These are phyloP conservation scores for Mikania micrantha DNA, from an alignment of 129 eudicot genomes.

Conservation along the genomic window DNA sequence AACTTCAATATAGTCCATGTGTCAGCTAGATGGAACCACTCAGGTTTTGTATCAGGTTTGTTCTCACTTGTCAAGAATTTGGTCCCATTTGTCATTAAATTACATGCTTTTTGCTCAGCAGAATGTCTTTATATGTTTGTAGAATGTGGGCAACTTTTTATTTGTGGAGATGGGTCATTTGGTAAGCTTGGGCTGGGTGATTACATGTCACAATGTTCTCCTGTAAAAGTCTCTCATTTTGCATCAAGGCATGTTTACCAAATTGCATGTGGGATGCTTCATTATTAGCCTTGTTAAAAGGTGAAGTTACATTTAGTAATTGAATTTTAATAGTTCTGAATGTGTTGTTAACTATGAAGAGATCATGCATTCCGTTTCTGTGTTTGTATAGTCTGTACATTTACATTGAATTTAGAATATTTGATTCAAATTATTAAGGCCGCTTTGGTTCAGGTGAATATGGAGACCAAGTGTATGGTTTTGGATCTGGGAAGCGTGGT, in stretches of 20 bases:
- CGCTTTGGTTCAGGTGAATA: constrained; percentile 24
- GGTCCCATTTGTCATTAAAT: not conserved
- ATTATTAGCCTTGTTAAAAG: constrained; percentile 59
- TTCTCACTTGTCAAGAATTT: not conserved
- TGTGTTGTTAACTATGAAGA: not conserved
- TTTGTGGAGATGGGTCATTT: constrained; percentile 96
- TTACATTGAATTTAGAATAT: not conserved
- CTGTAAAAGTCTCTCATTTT: constrained; percentile 42
- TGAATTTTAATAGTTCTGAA: not conserved
- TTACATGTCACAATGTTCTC: constrained; percentile 39
- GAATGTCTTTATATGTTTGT: constrained; percentile 7
- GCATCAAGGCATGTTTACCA: constrained; percentile 51
- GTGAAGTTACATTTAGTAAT: constrained; percentile 23
- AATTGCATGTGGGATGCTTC: constrained; percentile 92
- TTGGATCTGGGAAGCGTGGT: constrained; percentile 96
- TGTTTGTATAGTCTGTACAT: not conserved
- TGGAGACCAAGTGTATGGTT: constrained; percentile 59
- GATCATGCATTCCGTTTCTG: not conserved
- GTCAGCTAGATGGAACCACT: constrained; percentile 97
- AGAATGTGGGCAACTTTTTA: constrained; percentile 65
- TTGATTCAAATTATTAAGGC: not conserved
- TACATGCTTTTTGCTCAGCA: not conserved
- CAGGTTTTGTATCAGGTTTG: constrained; percentile 87
- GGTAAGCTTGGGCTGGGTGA: constrained; percentile 98
- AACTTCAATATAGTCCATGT: constrained; percentile 38